These are phyloP conservation scores for Polychaeton citri DNA, from an alignment of 2,329 filamentous ascomycete species.

Conservation along the genomic window DNA sequence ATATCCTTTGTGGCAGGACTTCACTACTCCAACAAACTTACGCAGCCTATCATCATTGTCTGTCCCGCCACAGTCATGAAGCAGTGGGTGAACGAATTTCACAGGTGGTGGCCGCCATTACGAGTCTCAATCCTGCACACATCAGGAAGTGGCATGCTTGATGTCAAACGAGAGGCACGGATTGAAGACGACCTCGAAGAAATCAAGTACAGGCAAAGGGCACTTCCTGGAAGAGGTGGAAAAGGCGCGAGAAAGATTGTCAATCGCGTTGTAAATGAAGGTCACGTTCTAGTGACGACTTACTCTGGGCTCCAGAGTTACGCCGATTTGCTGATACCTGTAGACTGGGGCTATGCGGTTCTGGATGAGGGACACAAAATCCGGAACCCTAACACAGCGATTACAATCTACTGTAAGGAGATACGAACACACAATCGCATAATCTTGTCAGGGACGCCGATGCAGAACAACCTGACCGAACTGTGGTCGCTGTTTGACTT, in stretches of 20 bases:
- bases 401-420: constrained; percentile 92
- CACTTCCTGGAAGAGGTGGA: constrained; percentile 39
- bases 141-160: constrained; percentile 92
- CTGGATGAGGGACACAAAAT: constrained; percentile 98
- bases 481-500: constrained; percentile 98
- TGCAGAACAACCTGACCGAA: constrained; percentile 93
- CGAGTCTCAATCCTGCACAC: constrained; percentile 90
- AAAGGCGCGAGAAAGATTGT: constrained; percentile 69
- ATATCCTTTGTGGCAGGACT: constrained; percentile 78
- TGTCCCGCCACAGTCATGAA: constrained; percentile 89
- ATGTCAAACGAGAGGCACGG: constrained; percentile 48
- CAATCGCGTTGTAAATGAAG: constrained; percentile 65
- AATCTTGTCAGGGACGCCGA: constrained; percentile 89
- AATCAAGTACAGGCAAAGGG: constrained; percentile 25
- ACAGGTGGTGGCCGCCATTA: constrained; percentile 98
- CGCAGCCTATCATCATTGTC: constrained; percentile 77
- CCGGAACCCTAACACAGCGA: constrained; percentile 85
- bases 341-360: constrained; percentile 86
- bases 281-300: constrained; percentile 88
- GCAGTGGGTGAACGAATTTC: constrained; percentile 98
- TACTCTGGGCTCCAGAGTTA: constrained; percentile 95
- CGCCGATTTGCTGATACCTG: constrained; percentile 63
- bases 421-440: constrained; percentile 78
- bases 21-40: constrained; percentile 78
- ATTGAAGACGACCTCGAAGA: constrained; percentile 51